phyloP scores from a whole-genome alignment of 768 basidiomycete species.

The Russula olivacea region DNA sequence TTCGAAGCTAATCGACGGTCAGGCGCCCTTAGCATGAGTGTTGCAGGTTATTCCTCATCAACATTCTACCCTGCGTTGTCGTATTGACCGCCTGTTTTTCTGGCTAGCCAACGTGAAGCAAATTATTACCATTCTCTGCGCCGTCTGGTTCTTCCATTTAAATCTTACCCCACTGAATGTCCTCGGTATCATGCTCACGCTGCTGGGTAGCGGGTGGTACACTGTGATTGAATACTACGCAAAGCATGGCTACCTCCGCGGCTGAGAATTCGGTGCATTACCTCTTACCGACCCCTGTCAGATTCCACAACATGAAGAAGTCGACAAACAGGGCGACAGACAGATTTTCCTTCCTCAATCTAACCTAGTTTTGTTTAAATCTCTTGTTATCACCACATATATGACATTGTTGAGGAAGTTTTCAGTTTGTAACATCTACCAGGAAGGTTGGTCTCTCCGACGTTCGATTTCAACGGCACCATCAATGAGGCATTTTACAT shows the following conservation, averaged over 20 bases:
- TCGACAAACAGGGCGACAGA: background rate
- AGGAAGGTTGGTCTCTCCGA: background rate
- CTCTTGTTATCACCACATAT: slow-evolving; percentile 5
- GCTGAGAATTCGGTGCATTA: background rate
- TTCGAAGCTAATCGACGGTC: slow-evolving; percentile 95
- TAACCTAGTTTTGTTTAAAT: background rate
- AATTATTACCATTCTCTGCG: slow-evolving; percentile 80
- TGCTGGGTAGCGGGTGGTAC: slow-evolving; percentile 82
- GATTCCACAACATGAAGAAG: background rate
- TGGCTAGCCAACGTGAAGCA: slow-evolving; percentile 82
- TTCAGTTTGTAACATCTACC: background rate
- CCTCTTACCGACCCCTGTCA: background rate
- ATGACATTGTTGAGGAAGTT: background rate
- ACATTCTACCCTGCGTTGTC: background rate
- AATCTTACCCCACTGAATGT: slow-evolving; percentile 75
- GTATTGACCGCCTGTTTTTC: background rate
- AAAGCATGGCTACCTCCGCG: slow-evolving; percentile 17
- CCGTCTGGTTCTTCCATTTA: slow-evolving; percentile 79
- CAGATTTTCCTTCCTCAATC: background rate
- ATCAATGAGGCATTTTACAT: background rate
- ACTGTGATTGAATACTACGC: slow-evolving; percentile 51
- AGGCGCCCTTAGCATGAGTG: slow-evolving; percentile 86
- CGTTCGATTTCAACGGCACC: background rate
- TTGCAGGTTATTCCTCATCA: slow-evolving; percentile 56
- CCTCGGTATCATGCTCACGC: slow-evolving; percentile 76